Conservation (phyloP, 768 basidiomycete species). For the Tulasnella sp. region DNA sequence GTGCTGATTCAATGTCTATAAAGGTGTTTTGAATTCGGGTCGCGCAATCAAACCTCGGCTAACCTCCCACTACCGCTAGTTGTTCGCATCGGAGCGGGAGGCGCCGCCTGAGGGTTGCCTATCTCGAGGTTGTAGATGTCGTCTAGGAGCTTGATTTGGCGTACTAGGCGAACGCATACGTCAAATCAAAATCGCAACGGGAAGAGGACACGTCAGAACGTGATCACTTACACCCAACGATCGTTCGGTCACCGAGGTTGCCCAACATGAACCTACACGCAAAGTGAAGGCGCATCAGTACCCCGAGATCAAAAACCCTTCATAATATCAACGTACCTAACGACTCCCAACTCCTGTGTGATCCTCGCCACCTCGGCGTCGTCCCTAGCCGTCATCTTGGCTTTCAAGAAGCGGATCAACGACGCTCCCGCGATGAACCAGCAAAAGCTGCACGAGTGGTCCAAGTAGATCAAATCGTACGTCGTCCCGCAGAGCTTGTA, state of each 20-base stretch:
- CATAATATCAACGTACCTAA: neutral
- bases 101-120: neutral
- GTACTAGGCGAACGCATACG: neutral
- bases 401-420: conserved; percentile 3
- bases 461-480: conserved; percentile 7
- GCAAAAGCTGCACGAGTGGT: conserved; percentile 22
- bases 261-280: neutral
- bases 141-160: conserved; percentile 4
- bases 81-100: neutral
- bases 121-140: neutral
- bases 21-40: neutral
- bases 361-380: neutral
- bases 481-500: conserved; percentile 8
- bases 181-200: neutral
- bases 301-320: neutral
- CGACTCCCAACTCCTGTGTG: neutral
- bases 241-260: conserved; percentile 6
- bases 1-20: no score
- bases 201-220: neutral
- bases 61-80: neutral
- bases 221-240: neutral
- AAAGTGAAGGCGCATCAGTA: no score
- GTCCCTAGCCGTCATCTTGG: neutral
- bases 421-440: conserved; percentile 9
- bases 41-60: neutral